Evolutionary conservation across 2,329 filamentous ascomycete genomes (phyloP), one percentile per base, ranked within the genome.

Genomic region (Xylariaceae sp.): DNA sequence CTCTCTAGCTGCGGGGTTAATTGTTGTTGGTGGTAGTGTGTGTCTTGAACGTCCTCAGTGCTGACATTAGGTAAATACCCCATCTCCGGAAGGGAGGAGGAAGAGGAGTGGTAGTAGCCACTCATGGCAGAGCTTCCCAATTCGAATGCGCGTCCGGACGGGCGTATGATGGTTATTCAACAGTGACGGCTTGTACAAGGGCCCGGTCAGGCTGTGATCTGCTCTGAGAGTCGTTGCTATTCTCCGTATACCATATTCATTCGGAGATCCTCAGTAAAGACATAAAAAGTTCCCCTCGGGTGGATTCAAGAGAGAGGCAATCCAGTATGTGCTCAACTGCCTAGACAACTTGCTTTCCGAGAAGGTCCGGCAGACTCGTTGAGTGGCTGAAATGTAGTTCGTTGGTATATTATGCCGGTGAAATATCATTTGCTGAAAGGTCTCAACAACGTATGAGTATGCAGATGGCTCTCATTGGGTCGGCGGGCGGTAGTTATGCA

Each of bases 51-150:
- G 54, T 76, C 75, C 45, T 74, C 72, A 40, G 71, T 67, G 40
- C 67, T 74, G 14, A 64, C 63, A 50, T 61, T 66, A 44, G 71
- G 66, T 54, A 72, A 71, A 42, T 70, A 67, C 41, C 60, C 53
- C 54, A 59, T 69, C 49, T 75, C 77, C 52, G 75, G 72, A 73
- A 79, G 75, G 33, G 78, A 78, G 59, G 78, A 73, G 50, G 82
- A 69, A 60, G 82, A 81, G 57, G 77, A 75, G 46, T 78, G 76
- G 59, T 83, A 82, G 63, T 79, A 80, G 57, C 81, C 78, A 63
- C 75, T 75, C 80, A 83, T 83, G 51, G 57, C 60, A 50, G 50
- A 43, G 48, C 52, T 54, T 45, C 40, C 41, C 40, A 39, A 56
- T 47, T 51, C 47, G 50, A 57, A 50, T 54, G 56, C 49, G 49